These are phyloP conservation scores for Salix brachista DNA, from an alignment of 345 rosid genomes.

Conservation along the genomic window DNA sequence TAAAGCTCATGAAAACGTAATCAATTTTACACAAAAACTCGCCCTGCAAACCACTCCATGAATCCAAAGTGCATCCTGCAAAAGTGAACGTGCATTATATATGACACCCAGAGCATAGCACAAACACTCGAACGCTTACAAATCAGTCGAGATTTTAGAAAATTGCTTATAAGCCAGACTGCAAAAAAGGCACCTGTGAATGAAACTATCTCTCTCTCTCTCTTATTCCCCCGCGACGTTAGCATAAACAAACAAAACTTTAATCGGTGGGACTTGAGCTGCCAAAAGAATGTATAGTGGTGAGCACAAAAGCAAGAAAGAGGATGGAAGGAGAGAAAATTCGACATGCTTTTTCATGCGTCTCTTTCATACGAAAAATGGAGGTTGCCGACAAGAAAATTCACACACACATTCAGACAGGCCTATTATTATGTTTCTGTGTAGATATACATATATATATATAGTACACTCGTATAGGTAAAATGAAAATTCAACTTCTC, in stretches of 20 bases:
- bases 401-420: not conserved
- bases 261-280: conserved; percentile 29
- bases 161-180: not conserved
- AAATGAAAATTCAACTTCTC: conserved; percentile 10
- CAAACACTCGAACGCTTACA: not conserved
- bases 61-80: not conserved
- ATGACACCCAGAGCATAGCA: not conserved
- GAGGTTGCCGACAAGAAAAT: conserved; percentile 23
- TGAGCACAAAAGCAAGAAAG: conserved; percentile 29
- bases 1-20: no score
- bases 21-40: not conserved
- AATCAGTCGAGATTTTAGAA: not conserved
- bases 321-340: conserved; percentile 30
- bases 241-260: conserved; percentile 31
- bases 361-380: conserved; percentile 23
- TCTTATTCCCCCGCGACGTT: conserved; percentile 6
- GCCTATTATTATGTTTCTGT: not conserved
- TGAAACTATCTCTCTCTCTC: not conserved
- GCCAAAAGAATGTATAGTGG: conserved; percentile 29
- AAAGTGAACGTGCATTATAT: not conserved
- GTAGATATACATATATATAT: not conserved
- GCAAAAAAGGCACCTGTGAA: no score
- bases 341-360: conserved; percentile 40
- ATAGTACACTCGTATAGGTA: not conserved
- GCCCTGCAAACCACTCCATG: not conserved